Conservation (phyloP, 129 eudicot species). For the Tanacetum coccineum region DNA sequence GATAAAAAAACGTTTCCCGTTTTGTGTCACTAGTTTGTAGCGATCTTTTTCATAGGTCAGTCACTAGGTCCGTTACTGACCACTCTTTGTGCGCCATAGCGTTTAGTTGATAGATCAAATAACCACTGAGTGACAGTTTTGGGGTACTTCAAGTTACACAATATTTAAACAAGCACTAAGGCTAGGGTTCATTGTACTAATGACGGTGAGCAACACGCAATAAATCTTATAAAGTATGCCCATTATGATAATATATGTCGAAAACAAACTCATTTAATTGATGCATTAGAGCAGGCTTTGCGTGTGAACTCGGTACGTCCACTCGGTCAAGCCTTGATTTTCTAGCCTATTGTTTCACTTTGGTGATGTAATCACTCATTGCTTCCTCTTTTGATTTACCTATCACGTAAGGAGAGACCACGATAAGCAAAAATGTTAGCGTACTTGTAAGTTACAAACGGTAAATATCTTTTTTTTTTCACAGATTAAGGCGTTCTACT, state of each 20-base stretch:
- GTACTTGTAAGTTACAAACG: background rate
- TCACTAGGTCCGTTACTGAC: too few species aligned
- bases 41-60: background rate
- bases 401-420: conserved; percentile 18
- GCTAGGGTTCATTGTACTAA: too few species aligned
- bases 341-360: too few species aligned
- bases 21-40: too few species aligned
- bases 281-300: background rate
- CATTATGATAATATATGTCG: background rate
- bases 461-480: too few species aligned
- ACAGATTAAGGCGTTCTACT: background rate
- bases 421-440: background rate
- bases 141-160: too few species aligned
- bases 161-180: too few species aligned
- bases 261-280: background rate
- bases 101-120: too few species aligned
- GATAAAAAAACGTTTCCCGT: too few species aligned
- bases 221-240: too few species aligned
- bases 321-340: background rate
- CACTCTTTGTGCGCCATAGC: too few species aligned
- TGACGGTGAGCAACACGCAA: too few species aligned
- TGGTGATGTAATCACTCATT: conserved; percentile 36
- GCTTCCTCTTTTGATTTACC: conserved; percentile 77
- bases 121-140: background rate
- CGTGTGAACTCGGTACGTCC: background rate